phyloP scores from a whole-genome alignment of 2,329 filamentous ascomycete genomes.

The Diaporthe citri region DNA sequence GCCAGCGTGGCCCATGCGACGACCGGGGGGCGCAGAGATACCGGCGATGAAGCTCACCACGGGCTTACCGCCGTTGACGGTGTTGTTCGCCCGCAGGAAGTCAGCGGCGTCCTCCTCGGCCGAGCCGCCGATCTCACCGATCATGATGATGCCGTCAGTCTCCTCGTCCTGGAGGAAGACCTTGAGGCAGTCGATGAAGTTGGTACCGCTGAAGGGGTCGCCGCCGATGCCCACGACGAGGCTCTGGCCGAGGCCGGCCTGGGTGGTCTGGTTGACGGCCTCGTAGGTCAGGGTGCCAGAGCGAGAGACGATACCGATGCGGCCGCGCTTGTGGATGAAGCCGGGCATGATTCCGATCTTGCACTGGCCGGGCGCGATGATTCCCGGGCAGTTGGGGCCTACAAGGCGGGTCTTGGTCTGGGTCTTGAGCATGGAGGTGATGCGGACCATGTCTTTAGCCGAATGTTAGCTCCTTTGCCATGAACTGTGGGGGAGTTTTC shows the following conservation, averaged over 20 bases:
- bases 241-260: conserved; percentile 95
- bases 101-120: conserved; percentile 99
- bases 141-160: conserved; percentile 99
- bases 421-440: conserved; percentile 97
- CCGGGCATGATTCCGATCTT: conserved; percentile 99
- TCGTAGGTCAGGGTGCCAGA: conserved; percentile 99
- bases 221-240: conserved; percentile 98
- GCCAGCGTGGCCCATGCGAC: conserved; percentile 98
- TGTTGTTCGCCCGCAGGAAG: conserved; percentile 94
- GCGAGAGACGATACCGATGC: conserved; percentile 97
- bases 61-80: conserved; percentile 85
- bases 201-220: conserved; percentile 98
- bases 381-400: conserved; percentile 97
- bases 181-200: conserved; percentile 99
- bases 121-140: conserved; percentile 97
- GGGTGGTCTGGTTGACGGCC: conserved; percentile 99
- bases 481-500: conserved; percentile 23
- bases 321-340: conserved; percentile 99
- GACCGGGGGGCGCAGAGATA: conserved; percentile 95
- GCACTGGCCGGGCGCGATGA: conserved; percentile 95
- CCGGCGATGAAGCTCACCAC: conserved; percentile 98
- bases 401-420: conserved; percentile 97
- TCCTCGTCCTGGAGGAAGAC: conserved; percentile 96
- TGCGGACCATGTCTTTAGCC: conserved; percentile 92
- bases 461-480: conserved; percentile 38